Evolutionary conservation across 129 eudicot species (phyloP).

Genomic region (Silybum marianum): DNA sequence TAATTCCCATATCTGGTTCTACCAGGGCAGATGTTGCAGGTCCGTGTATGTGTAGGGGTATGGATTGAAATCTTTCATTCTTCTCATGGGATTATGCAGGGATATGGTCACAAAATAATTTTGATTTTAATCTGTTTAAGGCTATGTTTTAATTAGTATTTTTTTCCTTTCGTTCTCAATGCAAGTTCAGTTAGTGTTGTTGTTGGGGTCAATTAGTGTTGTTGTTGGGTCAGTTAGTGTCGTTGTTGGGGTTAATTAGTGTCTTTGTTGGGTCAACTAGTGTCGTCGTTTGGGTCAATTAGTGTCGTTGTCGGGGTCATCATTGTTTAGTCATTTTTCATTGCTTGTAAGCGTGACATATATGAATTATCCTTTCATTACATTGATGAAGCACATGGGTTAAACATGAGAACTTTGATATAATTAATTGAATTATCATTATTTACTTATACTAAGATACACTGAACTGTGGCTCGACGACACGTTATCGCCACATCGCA

Average conservation of each 20-base stretch:
- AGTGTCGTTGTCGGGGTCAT: not conserved
- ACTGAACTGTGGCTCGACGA: not conserved
- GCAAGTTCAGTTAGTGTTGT: not conserved
- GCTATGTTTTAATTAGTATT: not conserved
- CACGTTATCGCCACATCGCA: not conserved
- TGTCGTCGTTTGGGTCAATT: too few species aligned
- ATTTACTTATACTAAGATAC: not conserved
- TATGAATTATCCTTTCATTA: not conserved
- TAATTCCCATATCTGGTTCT: not conserved
- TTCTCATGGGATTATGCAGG: slow-evolving; percentile 27
- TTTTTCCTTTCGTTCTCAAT: not conserved
- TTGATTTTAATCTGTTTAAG: not conserved
- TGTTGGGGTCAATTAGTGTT: too few species aligned
- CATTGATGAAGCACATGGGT: not conserved
- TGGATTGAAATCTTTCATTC: slow-evolving; percentile 21
- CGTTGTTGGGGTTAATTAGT: too few species aligned
- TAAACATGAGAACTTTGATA: not conserved
- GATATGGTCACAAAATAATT: slow-evolving; percentile 1
- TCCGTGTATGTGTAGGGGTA: not conserved
- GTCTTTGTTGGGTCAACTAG: too few species aligned
- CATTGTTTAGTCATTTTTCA: not conserved
- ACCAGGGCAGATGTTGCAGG: not conserved
- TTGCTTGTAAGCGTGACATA: not conserved
- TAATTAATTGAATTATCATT: not conserved
- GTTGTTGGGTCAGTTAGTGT: too few species aligned